A percentile compares a stretch with the other conserved stretches of the same genome.
Evolutionary conservation across 257 asterid species (phyloP).

Genomic region (Nicotiana attenuata): DNA sequence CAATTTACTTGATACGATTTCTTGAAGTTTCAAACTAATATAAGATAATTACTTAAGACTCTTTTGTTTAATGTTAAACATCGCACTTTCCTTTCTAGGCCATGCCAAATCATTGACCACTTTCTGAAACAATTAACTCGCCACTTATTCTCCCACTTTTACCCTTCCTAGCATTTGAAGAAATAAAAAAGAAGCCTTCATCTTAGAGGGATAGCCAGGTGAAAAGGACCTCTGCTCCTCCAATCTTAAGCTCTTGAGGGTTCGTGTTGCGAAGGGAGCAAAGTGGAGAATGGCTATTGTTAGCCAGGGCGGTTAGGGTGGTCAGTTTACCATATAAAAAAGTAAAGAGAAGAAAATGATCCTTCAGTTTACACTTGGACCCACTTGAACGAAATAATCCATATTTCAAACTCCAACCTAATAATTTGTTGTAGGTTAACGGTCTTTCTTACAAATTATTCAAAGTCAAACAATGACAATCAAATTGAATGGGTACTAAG

Average conservation of each 20-base stretch:
- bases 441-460: no score
- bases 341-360: no score
- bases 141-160: background rate
- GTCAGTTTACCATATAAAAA: background rate
- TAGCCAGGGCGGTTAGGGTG: background rate
- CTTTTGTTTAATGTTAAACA: background rate
- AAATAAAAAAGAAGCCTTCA: background rate
- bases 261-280: background rate
- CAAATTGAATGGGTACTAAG: background rate
- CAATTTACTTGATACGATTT: background rate
- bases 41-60: background rate
- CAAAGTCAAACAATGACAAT: background rate
- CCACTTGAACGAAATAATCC: background rate
- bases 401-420: background rate
- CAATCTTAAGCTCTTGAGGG: background rate
- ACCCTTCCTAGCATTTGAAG: background rate
- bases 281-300: background rate
- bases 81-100: background rate
- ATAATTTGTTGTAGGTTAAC: background rate
- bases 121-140: background rate
- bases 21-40: no score
- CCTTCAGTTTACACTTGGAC: background rate
- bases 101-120: background rate
- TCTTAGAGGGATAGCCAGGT: background rate
- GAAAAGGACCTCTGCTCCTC: background rate